Evolutionary conservation across 495 filamentous ascomycete genomes (phyloP).

Genomic region (Neurospora sp.): DNA sequence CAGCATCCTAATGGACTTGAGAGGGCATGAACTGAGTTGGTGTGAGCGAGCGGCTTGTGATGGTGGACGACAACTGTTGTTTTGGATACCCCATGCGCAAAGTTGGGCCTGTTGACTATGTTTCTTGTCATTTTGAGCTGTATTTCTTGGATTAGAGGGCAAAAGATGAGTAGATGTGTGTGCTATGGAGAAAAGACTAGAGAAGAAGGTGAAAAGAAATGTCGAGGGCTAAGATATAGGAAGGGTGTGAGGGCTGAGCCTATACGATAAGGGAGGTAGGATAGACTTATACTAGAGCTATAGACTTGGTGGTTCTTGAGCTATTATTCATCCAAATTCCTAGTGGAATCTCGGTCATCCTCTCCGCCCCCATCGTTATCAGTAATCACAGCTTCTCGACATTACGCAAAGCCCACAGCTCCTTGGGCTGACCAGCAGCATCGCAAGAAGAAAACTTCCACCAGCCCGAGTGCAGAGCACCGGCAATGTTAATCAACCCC

Average conservation of each 20-base stretch:
- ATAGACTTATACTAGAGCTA: neutral
- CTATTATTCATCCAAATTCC: neutral
- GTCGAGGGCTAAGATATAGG: no score
- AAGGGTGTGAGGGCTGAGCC: no score
- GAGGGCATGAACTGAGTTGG: neutral
- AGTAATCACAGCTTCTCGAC: neutral
- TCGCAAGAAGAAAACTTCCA: constrained; percentile 46
- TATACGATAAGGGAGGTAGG: no score
- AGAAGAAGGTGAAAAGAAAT: no score
- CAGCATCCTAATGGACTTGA: neutral
- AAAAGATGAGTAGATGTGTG: no score
- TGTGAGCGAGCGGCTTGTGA: neutral
- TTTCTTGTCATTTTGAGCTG: no score
- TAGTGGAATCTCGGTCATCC: neutral
- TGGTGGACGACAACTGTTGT: neutral
- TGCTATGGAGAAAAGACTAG: no score
- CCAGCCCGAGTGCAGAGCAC: constrained; percentile 32
- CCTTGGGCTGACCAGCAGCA: constrained; percentile 27
- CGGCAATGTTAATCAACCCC: constrained; percentile 36
- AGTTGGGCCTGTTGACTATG: neutral
- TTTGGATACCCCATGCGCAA: neutral
- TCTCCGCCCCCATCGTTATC: neutral
- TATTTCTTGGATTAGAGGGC: no score
- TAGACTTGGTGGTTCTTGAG: neutral
- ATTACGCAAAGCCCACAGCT: constrained; percentile 13